Conservation (phyloP, 352 stramenopile species). For the Globisporangium nodosum region DNA sequence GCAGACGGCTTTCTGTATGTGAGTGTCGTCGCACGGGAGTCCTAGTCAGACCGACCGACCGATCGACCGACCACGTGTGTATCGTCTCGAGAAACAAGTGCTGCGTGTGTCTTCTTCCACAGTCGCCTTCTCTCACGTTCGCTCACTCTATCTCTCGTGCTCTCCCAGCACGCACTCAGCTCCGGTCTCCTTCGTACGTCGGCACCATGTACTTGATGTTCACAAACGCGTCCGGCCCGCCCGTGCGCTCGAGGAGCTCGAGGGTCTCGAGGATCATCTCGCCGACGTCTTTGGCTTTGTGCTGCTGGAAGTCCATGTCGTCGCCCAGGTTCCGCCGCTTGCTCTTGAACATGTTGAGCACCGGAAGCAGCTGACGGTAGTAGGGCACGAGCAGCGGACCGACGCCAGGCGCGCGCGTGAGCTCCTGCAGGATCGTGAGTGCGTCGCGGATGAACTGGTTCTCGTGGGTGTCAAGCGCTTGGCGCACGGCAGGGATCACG, state of each 20-base stretch:
- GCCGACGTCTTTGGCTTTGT: conserved; percentile 68
- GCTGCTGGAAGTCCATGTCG: conserved; percentile 88
- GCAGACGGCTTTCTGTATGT: conserved; percentile 78
- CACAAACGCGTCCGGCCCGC: conserved; percentile 86
- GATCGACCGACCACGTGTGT: not conserved
- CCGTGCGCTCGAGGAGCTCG: conserved; percentile 78
- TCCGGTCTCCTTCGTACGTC: conserved; percentile 85
- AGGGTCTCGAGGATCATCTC: conserved; percentile 87
- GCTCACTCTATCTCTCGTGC: not conserved
- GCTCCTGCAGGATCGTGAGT: conserved; percentile 50
- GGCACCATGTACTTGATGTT: conserved; percentile 98
- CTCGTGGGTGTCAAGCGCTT: conserved; percentile 67
- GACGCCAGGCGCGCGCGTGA: conserved; percentile 50
- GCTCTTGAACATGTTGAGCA: conserved; percentile 89
- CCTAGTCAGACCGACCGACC: not conserved
- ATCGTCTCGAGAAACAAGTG: not conserved
- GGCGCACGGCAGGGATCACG: conserved; percentile 60
- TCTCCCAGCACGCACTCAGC: conserved; percentile 1
- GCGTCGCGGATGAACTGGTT: conserved; percentile 42
- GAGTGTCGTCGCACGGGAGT: conserved; percentile 17
- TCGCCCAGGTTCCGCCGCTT: conserved; percentile 90
- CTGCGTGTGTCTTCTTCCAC: too few species aligned
- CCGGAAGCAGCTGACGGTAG: conserved; percentile 87
- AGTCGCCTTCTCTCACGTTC: not conserved
- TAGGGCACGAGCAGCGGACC: conserved; percentile 87